Conservation (phyloP, 352 stramenopile genomes). For the Phytopythium aichiense region DNA sequence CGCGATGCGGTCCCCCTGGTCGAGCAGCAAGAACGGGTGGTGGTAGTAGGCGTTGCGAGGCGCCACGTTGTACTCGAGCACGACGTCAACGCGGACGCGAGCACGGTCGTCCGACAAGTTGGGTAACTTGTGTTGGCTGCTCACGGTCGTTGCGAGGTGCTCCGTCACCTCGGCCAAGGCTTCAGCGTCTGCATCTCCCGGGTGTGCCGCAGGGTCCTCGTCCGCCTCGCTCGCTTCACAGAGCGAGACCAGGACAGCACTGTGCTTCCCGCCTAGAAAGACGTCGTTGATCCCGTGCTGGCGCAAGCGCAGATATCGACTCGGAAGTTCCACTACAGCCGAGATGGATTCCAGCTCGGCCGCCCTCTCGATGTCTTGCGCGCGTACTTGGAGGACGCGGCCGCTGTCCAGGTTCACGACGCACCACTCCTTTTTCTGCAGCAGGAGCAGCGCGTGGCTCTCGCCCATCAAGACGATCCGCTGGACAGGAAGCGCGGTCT, state of each 20-base stretch:
- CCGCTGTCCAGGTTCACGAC: constrained; percentile 68
- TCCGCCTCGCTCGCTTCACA: constrained; percentile 10
- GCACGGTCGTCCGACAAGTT: constrained; percentile 38
- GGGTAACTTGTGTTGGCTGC: constrained; percentile 16
- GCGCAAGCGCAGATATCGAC: constrained; percentile 20
- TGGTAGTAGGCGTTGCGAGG: constrained; percentile 48
- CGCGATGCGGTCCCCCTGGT: constrained; percentile 45
- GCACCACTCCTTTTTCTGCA: constrained; percentile 59
- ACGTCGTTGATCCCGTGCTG: constrained; percentile 38
- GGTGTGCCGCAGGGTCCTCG: neutral
- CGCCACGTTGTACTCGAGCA: constrained; percentile 41
- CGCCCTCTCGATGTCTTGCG: constrained; percentile 17
- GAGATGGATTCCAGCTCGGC: constrained; percentile 33
- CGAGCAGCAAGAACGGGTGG: constrained; percentile 65
- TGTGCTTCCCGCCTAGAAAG: constrained; percentile 56
- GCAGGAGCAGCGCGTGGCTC: constrained; percentile 62
- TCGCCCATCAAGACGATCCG: constrained; percentile 61
- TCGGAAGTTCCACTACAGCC: constrained; percentile 35
- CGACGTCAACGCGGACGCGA: constrained; percentile 40
- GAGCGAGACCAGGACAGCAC: constrained; percentile 46
- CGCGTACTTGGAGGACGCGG: constrained; percentile 23
- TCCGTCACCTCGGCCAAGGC: constrained; percentile 16
- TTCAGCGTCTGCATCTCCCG: constrained; percentile 10
- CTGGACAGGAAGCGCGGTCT: constrained; percentile 30
- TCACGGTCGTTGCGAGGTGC: neutral